Percentiles rank a stretch among this genome's conserved stretches.
phyloP scores from a whole-genome alignment of 495 filamentous ascomycete genomes.

The Talaromyces ruber region DNA sequence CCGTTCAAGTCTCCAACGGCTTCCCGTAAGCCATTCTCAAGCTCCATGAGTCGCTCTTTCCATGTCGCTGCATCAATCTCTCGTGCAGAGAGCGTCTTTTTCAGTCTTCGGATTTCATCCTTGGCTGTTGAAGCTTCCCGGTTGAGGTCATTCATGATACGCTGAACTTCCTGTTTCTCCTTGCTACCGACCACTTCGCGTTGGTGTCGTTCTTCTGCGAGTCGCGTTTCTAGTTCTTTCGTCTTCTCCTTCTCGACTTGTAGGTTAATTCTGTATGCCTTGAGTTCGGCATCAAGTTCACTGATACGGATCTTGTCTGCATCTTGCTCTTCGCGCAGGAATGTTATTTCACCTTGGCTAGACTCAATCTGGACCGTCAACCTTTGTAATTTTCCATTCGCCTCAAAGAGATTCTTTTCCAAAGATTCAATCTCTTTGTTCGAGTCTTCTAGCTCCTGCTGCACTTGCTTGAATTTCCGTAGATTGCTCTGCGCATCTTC shows the following conservation, averaged over 20 bases:
- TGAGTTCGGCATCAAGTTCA: conserved; percentile 73
- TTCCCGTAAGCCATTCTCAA: conserved; percentile 80
- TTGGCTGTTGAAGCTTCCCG: conserved; percentile 69
- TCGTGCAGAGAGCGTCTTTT: conserved; percentile 69
- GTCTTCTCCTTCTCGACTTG: conserved; percentile 74
- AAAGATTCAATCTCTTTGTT: conserved; percentile 71
- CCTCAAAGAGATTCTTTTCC: conserved; percentile 66
- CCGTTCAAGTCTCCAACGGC: conserved; percentile 78
- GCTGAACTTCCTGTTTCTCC: conserved; percentile 81
- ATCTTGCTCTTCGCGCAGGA: conserved; percentile 95
- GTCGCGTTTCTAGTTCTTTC: conserved; percentile 66
- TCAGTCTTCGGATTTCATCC: conserved; percentile 75
- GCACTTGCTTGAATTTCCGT: conserved; percentile 61
- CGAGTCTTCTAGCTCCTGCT: conserved; percentile 65
- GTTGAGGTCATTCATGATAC: conserved; percentile 77
- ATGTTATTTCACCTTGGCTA: conserved; percentile 84
- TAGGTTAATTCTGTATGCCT: conserved; percentile 60
- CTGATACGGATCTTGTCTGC: conserved; percentile 97
- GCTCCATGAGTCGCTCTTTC: conserved; percentile 79
- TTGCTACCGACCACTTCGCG: conserved; percentile 75
- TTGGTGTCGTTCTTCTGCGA: conserved; percentile 74
- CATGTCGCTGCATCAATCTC: conserved; percentile 84
- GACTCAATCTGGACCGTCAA: conserved; percentile 87
- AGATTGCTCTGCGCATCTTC: conserved; percentile 67
- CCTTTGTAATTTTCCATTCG: conserved; percentile 76